These are phyloP conservation scores for Hirsutella minnesotensis DNA, from an alignment of 2,329 filamentous ascomycete genomes.

Conservation along the genomic window DNA sequence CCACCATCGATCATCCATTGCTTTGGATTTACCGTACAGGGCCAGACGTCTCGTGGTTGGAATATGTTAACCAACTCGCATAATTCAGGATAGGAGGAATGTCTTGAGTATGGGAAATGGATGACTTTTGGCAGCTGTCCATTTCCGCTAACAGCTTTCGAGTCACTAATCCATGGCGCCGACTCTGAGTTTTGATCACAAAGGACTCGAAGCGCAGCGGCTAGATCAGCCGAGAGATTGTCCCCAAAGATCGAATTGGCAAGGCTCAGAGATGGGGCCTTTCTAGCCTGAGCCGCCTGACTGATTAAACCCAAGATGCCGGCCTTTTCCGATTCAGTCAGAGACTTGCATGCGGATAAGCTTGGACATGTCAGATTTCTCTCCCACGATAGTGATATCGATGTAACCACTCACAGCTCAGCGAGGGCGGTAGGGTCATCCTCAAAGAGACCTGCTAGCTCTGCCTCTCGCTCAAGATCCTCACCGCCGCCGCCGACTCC, in stretches of 20 bases:
- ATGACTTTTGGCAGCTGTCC: conserved; percentile 18
- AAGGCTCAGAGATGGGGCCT: conserved; percentile 14
- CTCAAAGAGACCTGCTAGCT: conserved; percentile 48
- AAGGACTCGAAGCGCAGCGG: conserved; percentile 1
- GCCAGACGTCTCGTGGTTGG: conserved; percentile 64
- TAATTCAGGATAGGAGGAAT: conserved; percentile 76
- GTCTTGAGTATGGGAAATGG: conserved; percentile 74
- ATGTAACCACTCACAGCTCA: conserved; percentile 15
- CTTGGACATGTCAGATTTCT: neutral
- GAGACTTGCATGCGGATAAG: conserved; percentile 5
- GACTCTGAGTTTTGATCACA: neutral
- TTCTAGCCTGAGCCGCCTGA: conserved; percentile 10
- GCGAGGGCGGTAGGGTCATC: conserved; percentile 39
- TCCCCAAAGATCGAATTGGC: conserved; percentile 8
- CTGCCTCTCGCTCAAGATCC: conserved; percentile 57
- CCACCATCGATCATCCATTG: conserved; percentile 46
- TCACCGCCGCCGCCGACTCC: conserved; percentile 71
- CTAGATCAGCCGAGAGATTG: conserved; percentile 5
- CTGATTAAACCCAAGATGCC: conserved; percentile 7
- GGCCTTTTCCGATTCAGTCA: conserved; percentile 4
- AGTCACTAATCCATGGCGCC: neutral
- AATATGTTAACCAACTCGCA: conserved; percentile 58
- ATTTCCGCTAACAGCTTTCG: too few species aligned
- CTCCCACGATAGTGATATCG: neutral
- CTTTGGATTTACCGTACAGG: conserved; percentile 59